Evolutionary conservation across 1,139 yeast genomes (phyloP), one percentile per base, ranked within the genome.

Genomic region (Saccharomyces hybrid): DNA sequence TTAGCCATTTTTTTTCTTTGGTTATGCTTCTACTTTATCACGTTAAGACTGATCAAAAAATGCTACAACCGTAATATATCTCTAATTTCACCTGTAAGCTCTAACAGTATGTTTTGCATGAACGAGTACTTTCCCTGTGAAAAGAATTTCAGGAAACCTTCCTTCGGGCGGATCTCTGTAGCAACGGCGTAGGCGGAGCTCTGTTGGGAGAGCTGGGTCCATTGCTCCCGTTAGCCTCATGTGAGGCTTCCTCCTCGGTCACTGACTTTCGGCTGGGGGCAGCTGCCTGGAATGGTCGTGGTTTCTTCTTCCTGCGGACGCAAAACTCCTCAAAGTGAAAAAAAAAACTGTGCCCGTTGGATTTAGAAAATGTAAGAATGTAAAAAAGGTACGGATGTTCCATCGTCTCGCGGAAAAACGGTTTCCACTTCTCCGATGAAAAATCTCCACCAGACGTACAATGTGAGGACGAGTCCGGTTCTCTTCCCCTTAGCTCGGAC

Each of bases 21-120:
- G 23, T 20, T 31, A 48, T 69, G 67, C 55, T 60, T 62, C 58
- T 62, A 64, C 53, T 62, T 59, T 31, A 31, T 31, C 34, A 31
- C 34, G 34, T 31, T 31, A 31, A 31, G 34, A 31, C 34, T 31
- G 34, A 31, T 31, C 34, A 31, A 31, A 11, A 31, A 31, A 31
- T 31, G 34, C 34, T 31, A 31, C 34, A 31, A 31, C 5, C 34
- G 34, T 31, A 31, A 31, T 11, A 31, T 31, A 31, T 31, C 34
- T 31, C 14, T 31, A 31, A 31, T 31, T 31, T 31, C 34, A 31
- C 34, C 34, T 31, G 4, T 31, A 11, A 31, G 34, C 34, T 31
- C 34, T 31, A 31, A 11, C 34, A 31, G 34, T 31, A 31, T 31
- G 34, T 31, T 11, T 31, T 13, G 34, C 34, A 31, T 31, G 34